Conservation (phyloP, 306 rosid species). For the Mucuna pruriens region DNA sequence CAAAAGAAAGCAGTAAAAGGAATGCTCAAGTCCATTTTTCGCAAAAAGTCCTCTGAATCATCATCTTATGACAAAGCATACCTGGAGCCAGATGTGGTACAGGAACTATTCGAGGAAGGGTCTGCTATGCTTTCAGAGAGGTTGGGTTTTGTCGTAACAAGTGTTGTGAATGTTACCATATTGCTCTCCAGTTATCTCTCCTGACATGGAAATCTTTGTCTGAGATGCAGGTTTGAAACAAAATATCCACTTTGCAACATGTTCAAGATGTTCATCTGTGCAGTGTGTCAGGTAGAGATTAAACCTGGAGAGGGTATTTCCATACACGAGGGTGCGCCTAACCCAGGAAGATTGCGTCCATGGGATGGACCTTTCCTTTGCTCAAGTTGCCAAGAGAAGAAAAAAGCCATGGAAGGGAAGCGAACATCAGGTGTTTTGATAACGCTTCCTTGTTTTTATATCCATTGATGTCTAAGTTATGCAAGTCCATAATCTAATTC, state of each 20-base stretch:
- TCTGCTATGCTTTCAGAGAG: conserved; percentile 99
- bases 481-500: conserved; percentile 28
- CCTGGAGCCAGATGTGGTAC: conserved; percentile 77
- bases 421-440: conserved; percentile 63
- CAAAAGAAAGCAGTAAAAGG: conserved; percentile 78
- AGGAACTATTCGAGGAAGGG: conserved; percentile 92
- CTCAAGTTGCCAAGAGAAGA: conserved; percentile 88
- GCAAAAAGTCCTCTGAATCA: conserved; percentile 73
- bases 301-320: conserved; percentile 97
- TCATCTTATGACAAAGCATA: conserved; percentile 72
- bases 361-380: conserved; percentile 99
- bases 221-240: conserved; percentile 85
- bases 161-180: not conserved
- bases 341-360: conserved; percentile 70
- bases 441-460: not conserved
- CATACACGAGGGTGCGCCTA: conserved; percentile 63
- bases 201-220: conserved; percentile 43
- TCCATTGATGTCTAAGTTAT: conserved; percentile 12
- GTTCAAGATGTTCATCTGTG: conserved; percentile 95
- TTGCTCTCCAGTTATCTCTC: conserved; percentile 20
- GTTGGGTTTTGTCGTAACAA: conserved; percentile 49
- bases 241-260: conserved; percentile 97
- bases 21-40: conserved; percentile 83
- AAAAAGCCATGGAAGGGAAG: conserved; percentile 99
- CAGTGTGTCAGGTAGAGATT: conserved; percentile 92